Base-by-base conservation (phyloP, 148 eudicot genomes). In the Polygonum maritimum region DNA sequence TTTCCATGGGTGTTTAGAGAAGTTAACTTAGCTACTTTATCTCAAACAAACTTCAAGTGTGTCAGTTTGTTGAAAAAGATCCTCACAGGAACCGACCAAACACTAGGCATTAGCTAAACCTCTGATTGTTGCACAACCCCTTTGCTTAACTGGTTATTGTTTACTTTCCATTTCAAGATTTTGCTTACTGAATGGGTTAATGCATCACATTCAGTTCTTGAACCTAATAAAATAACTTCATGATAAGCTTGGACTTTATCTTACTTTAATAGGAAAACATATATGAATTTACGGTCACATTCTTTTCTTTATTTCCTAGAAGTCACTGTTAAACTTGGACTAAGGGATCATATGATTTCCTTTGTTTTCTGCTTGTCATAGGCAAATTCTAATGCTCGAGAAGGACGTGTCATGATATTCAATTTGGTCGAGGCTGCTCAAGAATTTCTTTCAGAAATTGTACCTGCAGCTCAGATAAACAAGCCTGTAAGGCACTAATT, bases 381-480 rank as follows among this genome's bases (percentile, higher is more conserved):
- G 99, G 99, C 99, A 71, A 92, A 89, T 86, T 84, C 90, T 57
- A 95, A 95, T 86, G 91, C 99, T 80, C 90, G 98, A 82, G 99
- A 95, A 84, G 99, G 99, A 40, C 99, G 99, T 72, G 99, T 89
- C 12, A 95, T 95, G 99, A 88, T 95, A 76, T 92, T 91, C 87
- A 95, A 92, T 82, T 87, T 95, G 87, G 99, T 92, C 77, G 99
- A 95, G 87, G 98, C 94, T 85, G 99, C 99, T 76, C 99, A 95
- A 85, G 99, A 95, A 77, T 95, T 92, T 86, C 90, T 95, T 80
- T 95, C 99, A 54, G 98, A 93, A 86, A 81, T 95, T 80, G 86
- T 85, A 82, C 89, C 99, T 55, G 77, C 79, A 71, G 80, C 77
- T 69, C 87, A 80, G 76, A 52, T 74, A 49, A 85, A 74, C 77